Evolutionary conservation across 2,329 filamentous ascomycete genomes (phyloP), one percentile per base, ranked within the genome.

Genomic region (Venturia effusa): DNA sequence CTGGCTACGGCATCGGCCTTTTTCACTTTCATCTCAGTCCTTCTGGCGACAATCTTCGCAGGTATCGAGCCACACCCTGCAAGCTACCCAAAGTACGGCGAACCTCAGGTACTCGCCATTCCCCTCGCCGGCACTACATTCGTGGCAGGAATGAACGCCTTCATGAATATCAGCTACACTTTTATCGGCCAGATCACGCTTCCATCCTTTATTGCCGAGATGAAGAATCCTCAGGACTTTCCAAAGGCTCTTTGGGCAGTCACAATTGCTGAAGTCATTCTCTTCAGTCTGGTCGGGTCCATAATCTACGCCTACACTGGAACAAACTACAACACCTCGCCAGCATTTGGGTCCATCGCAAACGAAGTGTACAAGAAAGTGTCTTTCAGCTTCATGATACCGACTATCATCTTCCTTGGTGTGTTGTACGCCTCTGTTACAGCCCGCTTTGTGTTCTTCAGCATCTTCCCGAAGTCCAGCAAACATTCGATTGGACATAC

Each of bases 151-250:
- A 87, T 96, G 81, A 91, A 86, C 62, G 92, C 92, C 0, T 96
- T 96, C 76, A 82, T 97, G 74, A 97, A 97, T 76, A 97, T 97
- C 72, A 90, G 87, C 76, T 97, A 96, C 74, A 96, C 92, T 0
- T 96, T 97, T 72, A 96, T 97, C 68, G 92, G 92, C 0, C 92
- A 97, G 73, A 96, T 96, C 70, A 96, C 92, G 0, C 81, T 97
- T 17, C 92, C 92, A 0, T 93, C 89, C 69, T 97, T 97, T 78
- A 97, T 97, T 68, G 92, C 92, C 3, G 92, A 97, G 75, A 97
- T 97, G 92, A 89, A 83, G 71, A 79, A 85, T 59, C 84, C 82
- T 1, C 86, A 83, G 64, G 92, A 97, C 69, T 97, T 97, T 72
- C 91, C 91, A 69, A 97, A 97, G 76, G 90, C 92, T 1, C 83